phyloP scores from a whole-genome alignment of 2,329 filamentous ascomycete genomes.

The Colletotrichum spinosum region DNA sequence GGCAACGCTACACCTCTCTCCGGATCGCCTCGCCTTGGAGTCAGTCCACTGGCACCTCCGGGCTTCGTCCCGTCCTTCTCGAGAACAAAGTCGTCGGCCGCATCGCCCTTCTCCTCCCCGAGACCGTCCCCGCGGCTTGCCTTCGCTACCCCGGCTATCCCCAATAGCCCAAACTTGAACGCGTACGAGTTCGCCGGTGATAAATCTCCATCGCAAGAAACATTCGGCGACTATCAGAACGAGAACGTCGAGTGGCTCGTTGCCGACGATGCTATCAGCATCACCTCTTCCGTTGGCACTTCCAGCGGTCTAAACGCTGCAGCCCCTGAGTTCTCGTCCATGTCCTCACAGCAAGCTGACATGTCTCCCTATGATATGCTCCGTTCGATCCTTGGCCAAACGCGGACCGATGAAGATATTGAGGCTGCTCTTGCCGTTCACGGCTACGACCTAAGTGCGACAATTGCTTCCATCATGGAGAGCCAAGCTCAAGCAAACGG shows the following conservation, averaged over 20 bases:
- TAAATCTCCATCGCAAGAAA: constrained; percentile 82
- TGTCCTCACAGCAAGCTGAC: constrained; percentile 76
- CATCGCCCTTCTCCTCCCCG: constrained; percentile 93
- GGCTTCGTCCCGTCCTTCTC: constrained; percentile 85
- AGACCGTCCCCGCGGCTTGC: constrained; percentile 92
- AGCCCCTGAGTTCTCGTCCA: constrained; percentile 79
- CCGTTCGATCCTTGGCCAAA: constrained; percentile 90
- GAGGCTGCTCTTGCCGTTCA: constrained; percentile 90
- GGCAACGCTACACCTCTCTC: constrained; percentile 82
- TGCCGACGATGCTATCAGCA: constrained; percentile 85
- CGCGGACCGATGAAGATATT: constrained; percentile 92
- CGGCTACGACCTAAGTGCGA: constrained; percentile 92
- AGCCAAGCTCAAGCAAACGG: constrained; percentile 63
- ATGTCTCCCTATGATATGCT: constrained; percentile 99
- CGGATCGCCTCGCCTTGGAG: constrained; percentile 83
- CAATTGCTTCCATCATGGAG: constrained; percentile 90
- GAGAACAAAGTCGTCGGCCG: constrained; percentile 80
- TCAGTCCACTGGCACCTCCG: constrained; percentile 85
- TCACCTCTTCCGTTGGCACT: constrained; percentile 78
- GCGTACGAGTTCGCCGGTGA: constrained; percentile 94
- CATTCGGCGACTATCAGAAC: constrained; percentile 89
- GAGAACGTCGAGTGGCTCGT: constrained; percentile 98
- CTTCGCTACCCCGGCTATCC: constrained; percentile 89
- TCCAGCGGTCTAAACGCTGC: constrained; percentile 81
- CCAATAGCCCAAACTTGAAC: constrained; percentile 92